Base-by-base conservation (phyloP, 208 protist species). In the Crithidia sp. region DNA sequence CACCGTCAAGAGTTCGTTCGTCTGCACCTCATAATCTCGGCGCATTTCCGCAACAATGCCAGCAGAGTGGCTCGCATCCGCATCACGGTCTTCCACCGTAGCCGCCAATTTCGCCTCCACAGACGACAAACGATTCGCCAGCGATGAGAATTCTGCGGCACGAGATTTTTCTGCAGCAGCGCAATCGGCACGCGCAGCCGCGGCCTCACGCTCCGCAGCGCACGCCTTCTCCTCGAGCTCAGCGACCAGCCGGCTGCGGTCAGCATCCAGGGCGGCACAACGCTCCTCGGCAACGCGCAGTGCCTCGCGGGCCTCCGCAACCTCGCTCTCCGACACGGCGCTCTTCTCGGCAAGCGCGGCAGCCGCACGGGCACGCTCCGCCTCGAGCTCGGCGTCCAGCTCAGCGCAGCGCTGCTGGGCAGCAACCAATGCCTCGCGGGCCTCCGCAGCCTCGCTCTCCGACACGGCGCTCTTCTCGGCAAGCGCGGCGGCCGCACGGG, bases 261-360 rank as follows among this genome's bases (percentile, higher is more conserved):
- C 45, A 13, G 45, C 45, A 13, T 49, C 45, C 45, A 49, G 45
- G 45, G 45, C 7, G 9, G 45, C 45, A 13, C 45, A 49, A 49
- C 39, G 5, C 57, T n/a, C 19, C 41, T n/a, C 14, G 10, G 61
- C 71, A 14, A 7, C 50, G 13, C 55, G 61, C 71, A 76, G 59
- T 17, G 36, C 58, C 12, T 17, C 50, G 28, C 19, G 54, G 5
- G 44, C 44, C 19, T 39, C 68, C 12, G 45, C 47, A 28, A 37
- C 56, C 13, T 77, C 73, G 62, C 54, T 61, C 49, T 71, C 64
- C 36, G 54, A 4, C 36, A 67, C 75, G n/a, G 37, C 52, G 37
- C 17, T 62, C 59, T 64, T 53, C 67, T 71, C 74, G 13, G 39
- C 64, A 49, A 79, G 74, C 17, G 16, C 44, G 44, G 44, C 44